These are phyloP conservation scores for Raffaelea albimanens DNA, from an alignment of 2,329 filamentous ascomycete species.

Conservation along the genomic window DNA sequence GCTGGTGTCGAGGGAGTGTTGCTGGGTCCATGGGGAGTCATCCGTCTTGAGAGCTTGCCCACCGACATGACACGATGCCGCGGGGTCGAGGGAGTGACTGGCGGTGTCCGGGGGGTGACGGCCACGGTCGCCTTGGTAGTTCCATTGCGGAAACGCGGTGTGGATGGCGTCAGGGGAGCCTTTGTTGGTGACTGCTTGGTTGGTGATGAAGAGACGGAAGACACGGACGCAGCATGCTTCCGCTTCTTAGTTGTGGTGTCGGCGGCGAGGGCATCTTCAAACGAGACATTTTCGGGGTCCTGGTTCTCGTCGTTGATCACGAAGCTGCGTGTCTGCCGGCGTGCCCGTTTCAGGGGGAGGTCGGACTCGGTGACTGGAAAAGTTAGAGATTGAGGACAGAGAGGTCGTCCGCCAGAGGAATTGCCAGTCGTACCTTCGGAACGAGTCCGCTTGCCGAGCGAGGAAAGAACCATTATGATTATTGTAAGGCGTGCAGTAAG, in stretches of 20 bases:
- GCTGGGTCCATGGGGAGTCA: constrained; percentile 47
- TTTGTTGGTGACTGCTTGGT: constrained; percentile 10
- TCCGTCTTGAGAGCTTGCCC: constrained; percentile 65
- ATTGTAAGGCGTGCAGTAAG: neutral
- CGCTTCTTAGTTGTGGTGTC: constrained; percentile 13
- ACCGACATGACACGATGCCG: constrained; percentile 73
- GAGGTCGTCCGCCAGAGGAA: too few relatives aligned
- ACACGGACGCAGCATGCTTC: neutral
- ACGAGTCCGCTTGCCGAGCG: constrained; percentile 10
- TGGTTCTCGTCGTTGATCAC: constrained; percentile 58
- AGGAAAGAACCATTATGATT: constrained; percentile 5
- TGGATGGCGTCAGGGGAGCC: constrained; percentile 58
- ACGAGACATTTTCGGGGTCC: constrained; percentile 38
- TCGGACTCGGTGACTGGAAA: constrained; percentile 11
- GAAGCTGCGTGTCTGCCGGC: constrained; percentile 31
- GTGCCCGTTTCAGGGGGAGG: constrained; percentile 35
- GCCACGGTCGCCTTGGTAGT: neutral
- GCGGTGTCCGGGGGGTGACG: constrained; percentile 2
- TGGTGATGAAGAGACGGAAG: neutral
- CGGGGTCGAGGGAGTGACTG: constrained; percentile 63
- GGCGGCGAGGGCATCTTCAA: constrained; percentile 24
- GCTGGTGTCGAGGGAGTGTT: constrained; percentile 43
- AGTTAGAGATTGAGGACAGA: neutral
- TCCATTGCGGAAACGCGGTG: constrained; percentile 71
- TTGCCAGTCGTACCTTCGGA: constrained; percentile 5